A percentile compares a stretch with the other conserved stretches of the same genome.
Conservation (phyloP, 208 protist species). For the Trypanosoma brucei region DNA sequence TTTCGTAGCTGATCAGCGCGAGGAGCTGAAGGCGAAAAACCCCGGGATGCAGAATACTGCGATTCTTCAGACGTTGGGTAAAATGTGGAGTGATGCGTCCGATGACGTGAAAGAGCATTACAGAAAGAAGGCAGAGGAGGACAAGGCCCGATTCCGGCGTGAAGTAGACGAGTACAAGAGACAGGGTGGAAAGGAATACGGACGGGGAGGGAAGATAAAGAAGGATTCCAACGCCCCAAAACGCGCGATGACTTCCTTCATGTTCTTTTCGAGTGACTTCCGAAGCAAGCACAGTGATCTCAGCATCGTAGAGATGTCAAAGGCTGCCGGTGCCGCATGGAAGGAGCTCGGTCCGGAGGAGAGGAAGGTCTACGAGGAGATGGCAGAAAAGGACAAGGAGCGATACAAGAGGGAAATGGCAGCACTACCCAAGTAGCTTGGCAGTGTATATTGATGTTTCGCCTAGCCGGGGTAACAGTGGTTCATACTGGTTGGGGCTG, state of each 20-base stretch:
- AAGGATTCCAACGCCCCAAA: constrained; percentile 86
- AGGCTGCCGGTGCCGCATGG: constrained; percentile 66
- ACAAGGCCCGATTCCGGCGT: constrained; percentile 72
- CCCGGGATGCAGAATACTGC: constrained; percentile 69
- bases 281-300: constrained; percentile 53
- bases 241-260: constrained; percentile 66
- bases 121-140: constrained; percentile 60
- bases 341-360: constrained; percentile 48
- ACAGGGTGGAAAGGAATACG: constrained; percentile 47
- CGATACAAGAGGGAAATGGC: constrained; percentile 67
- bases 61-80: constrained; percentile 54
- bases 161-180: constrained; percentile 77
- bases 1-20: constrained; percentile 70
- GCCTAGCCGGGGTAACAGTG: no score
- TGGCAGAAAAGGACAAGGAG: constrained; percentile 77
- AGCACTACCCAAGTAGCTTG: constrained; percentile 2
- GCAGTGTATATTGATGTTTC: no score
- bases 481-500: no score
- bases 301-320: constrained; percentile 57
- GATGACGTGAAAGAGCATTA: constrained; percentile 74
- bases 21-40: constrained; percentile 59
- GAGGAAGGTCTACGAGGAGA: constrained; percentile 75
- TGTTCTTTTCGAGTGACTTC: constrained; percentile 76
- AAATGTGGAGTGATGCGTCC: constrained; percentile 52
- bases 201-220: constrained; percentile 48